Conservation (phyloP, 2,329 filamentous ascomycete species). For the Cephalotrichum gorgonifer region DNA sequence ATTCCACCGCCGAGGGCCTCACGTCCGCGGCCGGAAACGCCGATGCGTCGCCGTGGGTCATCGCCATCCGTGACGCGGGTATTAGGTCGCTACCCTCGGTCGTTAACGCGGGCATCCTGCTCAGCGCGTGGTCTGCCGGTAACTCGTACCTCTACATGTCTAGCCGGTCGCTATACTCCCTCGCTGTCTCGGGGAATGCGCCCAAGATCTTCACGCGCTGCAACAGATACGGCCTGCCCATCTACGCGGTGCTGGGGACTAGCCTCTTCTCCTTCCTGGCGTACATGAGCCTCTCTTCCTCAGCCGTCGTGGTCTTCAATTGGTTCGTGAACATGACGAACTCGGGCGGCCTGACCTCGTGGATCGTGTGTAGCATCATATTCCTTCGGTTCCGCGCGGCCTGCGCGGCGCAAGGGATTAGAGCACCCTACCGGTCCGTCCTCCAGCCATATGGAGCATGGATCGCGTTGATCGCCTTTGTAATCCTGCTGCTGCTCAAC, state of each 20-base stretch:
- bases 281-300: slow-evolving; percentile 27
- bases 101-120: slow-evolving; percentile 52
- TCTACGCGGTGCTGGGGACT: slow-evolving; percentile 32
- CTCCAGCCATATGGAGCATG: slow-evolving; percentile 49
- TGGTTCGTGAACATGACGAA: slow-evolving; percentile 49
- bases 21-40: slow-evolving; percentile 20
- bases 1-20: slow-evolving; percentile 23
- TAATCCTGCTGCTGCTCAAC: slow-evolving; percentile 15
- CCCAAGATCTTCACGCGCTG: slow-evolving; percentile 24
- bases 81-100: slow-evolving; percentile 39
- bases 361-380: slow-evolving; percentile 42
- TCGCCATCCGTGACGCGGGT: slow-evolving; percentile 38
- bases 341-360: slow-evolving; percentile 40
- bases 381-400: slow-evolving; percentile 50
- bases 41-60: slow-evolving; percentile 46
- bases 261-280: slow-evolving; percentile 51
- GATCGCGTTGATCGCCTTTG: slow-evolving; percentile 38
- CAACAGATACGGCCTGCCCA: slow-evolving; percentile 24
- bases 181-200: slow-evolving; percentile 30
- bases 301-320: slow-evolving; percentile 49
- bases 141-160: slow-evolving; percentile 46
- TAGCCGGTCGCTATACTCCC: slow-evolving; percentile 35
- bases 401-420: slow-evolving; percentile 27
- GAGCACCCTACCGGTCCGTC: slow-evolving; percentile 38
- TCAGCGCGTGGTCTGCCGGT: slow-evolving; percentile 47